These are phyloP conservation scores for Metschnikowia borealis DNA, from an alignment of 805 yeast genomes.

Conservation along the genomic window DNA sequence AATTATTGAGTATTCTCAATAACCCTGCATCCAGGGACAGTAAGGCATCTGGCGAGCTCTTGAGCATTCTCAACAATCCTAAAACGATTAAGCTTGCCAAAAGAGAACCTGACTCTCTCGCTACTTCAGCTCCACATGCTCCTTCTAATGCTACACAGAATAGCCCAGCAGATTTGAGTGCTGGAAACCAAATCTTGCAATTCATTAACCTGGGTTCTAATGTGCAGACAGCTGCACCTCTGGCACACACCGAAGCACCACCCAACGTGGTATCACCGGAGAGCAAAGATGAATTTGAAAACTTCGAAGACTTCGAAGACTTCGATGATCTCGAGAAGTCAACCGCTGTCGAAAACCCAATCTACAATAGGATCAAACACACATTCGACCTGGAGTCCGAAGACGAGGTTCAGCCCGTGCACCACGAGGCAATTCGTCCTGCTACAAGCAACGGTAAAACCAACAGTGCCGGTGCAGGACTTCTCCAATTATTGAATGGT, in stretches of 20 bases:
- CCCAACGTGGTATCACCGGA: neutral
- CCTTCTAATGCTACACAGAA: neutral
- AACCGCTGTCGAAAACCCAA: conserved; percentile 24
- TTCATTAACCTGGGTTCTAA: conserved; percentile 10
- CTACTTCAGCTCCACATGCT: neutral
- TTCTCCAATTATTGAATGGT: conserved; percentile 12
- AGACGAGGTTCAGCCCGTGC: conserved; percentile 26
- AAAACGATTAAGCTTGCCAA: neutral
- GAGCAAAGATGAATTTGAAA: conserved; percentile 22
- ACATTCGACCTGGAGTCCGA: conserved; percentile 34
- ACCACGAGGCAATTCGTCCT: neutral
- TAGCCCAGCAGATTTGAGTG: conserved; percentile 15
- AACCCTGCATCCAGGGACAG: neutral
- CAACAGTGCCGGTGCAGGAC: conserved; percentile 11
- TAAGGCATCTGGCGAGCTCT: conserved; percentile 2
- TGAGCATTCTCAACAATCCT: conserved; percentile 3
- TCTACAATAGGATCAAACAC: conserved; percentile 16
- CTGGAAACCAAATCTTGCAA: conserved; percentile 20
- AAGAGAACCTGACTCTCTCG: conserved; percentile 1
- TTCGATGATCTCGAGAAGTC: conserved; percentile 27
- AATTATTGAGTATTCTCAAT: neutral
- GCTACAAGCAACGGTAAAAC: conserved; percentile 2
- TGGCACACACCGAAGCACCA: neutral
- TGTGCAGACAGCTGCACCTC: neutral
- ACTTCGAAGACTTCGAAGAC: conserved; percentile 32